Evolutionary conservation across 2,329 filamentous ascomycete genomes (phyloP).

Genomic region (Ampelomyces quisqualis): DNA sequence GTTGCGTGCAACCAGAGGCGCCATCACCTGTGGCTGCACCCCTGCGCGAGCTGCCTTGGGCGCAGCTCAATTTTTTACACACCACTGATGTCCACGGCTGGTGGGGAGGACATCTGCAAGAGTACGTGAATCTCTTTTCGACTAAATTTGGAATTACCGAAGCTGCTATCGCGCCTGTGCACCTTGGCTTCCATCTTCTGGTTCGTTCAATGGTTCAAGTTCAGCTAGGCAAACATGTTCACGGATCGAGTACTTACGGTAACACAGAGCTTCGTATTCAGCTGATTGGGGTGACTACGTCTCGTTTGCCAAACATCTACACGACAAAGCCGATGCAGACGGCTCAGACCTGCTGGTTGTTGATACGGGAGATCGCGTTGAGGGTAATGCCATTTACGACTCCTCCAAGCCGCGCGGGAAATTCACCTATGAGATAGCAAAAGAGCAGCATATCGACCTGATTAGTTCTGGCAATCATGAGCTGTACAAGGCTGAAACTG

Average conservation of each 20-base stretch:
- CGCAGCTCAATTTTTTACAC: constrained; percentile 86
- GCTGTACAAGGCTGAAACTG: constrained; percentile 78
- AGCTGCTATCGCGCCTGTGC: background rate
- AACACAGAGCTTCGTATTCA: constrained; percentile 74
- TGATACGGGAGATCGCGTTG: constrained; percentile 90
- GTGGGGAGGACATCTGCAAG: constrained; percentile 89
- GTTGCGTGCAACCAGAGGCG: constrained; percentile 71
- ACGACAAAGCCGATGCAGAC: constrained; percentile 71
- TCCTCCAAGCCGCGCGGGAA: constrained; percentile 82
- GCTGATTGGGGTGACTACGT: constrained; percentile 98
- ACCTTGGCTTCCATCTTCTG: too few species aligned
- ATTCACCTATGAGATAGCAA: constrained; percentile 85
- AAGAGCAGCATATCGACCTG: constrained; percentile 78
- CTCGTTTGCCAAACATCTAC: constrained; percentile 84
- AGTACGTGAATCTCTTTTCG: constrained; percentile 56
- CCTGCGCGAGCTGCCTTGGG: constrained; percentile 82
- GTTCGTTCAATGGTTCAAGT: too few species aligned
- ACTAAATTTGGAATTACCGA: background rate
- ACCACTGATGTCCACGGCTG: constrained; percentile 95
- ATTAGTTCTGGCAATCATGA: constrained; percentile 93
- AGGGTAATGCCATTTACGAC: constrained; percentile 94
- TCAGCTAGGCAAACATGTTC: background rate
- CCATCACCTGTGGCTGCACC: constrained; percentile 76
- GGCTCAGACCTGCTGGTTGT: constrained; percentile 87
- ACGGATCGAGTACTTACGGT: constrained; percentile 7